Base-by-base conservation (phyloP, 768 basidiomycete species). In the Russula foetens region DNA sequence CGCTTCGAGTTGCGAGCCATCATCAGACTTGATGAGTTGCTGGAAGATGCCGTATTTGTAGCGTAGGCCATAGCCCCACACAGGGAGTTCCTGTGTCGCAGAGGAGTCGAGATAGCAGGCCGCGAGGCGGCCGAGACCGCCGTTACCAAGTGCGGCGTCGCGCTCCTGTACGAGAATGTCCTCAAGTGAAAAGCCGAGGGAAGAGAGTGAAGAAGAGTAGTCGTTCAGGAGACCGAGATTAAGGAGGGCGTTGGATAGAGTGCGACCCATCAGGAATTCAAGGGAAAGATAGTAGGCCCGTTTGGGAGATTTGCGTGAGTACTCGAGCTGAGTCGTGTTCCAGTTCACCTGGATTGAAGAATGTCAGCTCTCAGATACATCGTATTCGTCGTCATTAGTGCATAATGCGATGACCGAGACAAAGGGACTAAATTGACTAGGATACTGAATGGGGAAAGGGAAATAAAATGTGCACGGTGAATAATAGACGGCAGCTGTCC, bases 31-130 rank as follows among this genome's bases (percentile, higher is more conserved):
- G 70, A 98, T 92, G 62, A 93, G 81, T 74, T 90, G 84, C 74
- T 94, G 88, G 82, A 99, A 98, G 76, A 98, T 97, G 56, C 94
- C 94, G 68, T 93, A 95, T 71, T 91, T 85, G 80, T 93, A 96
- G 46, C 94, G 77, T 59, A 97, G 74, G 45, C 94, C 94, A 68
- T 98, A 98, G 47, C 96, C 96, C 93, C 94, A 98, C 24, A 92
- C 82, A 0, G 96, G 96, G 4, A 98, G 80, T 72, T 95, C 87
- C 69, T 92, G 85, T 9, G 89, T 90, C 3, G 95, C 86, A 24
- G 85, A 84, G n/a, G 90, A 92, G 70, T 98, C 95, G 54, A 97
- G 84, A 71, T 98, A 99, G 75, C 97, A 99, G 0, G 97, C 96
- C 0, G 97, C 97, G 47, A 99, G 83, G 31, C 96, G 90, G 0